Percentiles rank a stretch among this genome's conserved stretches.
phyloP scores from a whole-genome alignment of 345 rosid species.

The Toxicodendron radicans region DNA sequence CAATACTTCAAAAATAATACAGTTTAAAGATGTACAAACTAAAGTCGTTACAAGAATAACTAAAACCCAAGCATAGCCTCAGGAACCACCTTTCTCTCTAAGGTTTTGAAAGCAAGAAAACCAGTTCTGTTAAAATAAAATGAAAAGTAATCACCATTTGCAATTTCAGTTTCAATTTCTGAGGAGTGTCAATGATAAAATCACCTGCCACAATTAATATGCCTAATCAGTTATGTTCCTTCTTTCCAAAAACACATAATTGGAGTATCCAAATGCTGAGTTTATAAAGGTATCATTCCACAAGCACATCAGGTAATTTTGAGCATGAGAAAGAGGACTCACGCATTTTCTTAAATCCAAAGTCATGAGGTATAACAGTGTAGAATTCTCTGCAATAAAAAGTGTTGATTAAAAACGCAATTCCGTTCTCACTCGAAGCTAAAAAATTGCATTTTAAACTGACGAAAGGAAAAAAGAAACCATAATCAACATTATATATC shows the following conservation, averaged over 20 bases:
- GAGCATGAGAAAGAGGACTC: constrained; percentile 39
- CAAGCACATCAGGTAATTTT: background rate
- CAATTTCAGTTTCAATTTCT: constrained; percentile 76
- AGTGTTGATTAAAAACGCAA: constrained; percentile 5
- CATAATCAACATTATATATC: background rate
- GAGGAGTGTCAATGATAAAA: constrained; percentile 82
- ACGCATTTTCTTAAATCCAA: constrained; percentile 87
- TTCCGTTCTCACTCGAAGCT: background rate
- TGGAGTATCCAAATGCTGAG: background rate
- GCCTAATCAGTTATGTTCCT: constrained; percentile 12
- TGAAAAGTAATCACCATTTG: constrained; percentile 62
- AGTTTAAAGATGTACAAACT: background rate
- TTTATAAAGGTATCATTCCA: constrained; percentile 3
- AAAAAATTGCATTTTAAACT: background rate
- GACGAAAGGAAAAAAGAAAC: background rate
- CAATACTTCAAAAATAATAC: background rate
- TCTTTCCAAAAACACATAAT: background rate
- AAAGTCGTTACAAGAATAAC: background rate
- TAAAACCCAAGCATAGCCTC: background rate
- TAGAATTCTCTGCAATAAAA: constrained; percentile 76
- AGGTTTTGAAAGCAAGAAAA: constrained; percentile 13
- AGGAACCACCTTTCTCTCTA: background rate
- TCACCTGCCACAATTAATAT: constrained; percentile 58
- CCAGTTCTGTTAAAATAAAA: constrained; percentile 7
- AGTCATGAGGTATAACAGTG: constrained; percentile 85